Base-by-base conservation (phyloP, 306 rosid species). In the Vicia faba region DNA sequence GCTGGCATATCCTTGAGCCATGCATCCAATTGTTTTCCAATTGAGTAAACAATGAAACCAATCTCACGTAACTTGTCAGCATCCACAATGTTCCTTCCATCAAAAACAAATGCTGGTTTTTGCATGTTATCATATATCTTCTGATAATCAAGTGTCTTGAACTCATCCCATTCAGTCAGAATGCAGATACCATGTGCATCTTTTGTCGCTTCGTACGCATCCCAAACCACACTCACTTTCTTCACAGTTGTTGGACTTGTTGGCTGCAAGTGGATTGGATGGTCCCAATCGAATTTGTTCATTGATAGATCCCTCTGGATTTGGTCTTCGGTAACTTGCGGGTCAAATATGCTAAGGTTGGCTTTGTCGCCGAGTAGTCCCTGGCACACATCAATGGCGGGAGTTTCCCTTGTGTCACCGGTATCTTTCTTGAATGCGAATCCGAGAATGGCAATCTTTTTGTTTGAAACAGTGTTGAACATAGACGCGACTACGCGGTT, bases 1-100 rank as follows among this genome's bases (percentile, higher is more conserved):
- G 98, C 89, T 4, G 98, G 98, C 93, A 92, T 78, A 87, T 92
- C 98, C 80, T 87, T 92, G 66, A 92, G 85, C 98, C 98, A 92
- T 45, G 89, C 76, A 66, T 92, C 98, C 36, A 92, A 83, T 58
- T 96, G 98, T 91, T 89, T 92, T 5, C 98, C 98, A 44, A 92
- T 92, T 0, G 98, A 80, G 81, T 84, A 89, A 7, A 92, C 98
- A 29, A 92, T 92, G 83, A 92, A 92, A 35, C 98, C 98, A 54
- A 92, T 89, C 44, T 84, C 91, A 11, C 96, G 91, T 63, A 89
- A 63, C 76, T 86, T 86, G 0, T 75, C 88, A 7, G 56, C 81
- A 64, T 89, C 93, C 16, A 83, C 78, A 3, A 92, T 67, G 64
- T 92, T 92, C 71, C 98, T 82, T 11, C 98, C 98, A 77, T 92